Base-by-base conservation (phyloP, 345 rosid species). In the Aegle marmelos region DNA sequence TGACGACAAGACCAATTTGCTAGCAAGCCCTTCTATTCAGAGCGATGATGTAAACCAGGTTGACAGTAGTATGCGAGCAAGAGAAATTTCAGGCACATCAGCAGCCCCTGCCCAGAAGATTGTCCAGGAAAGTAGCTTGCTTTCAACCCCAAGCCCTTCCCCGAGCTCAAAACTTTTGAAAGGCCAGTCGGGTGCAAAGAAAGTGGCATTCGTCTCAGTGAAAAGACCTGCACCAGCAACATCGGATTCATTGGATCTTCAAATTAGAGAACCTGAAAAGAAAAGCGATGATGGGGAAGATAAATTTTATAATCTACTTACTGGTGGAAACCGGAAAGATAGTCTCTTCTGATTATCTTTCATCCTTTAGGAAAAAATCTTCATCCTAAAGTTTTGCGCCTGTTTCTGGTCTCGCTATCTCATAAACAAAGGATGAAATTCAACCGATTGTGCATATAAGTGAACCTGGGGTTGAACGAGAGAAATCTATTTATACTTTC, bases 181-280 rank as follows among this genome's bases (percentile, higher is more conserved):
- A 34, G 77, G 65, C 30, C 56, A 72, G 72, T 56, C 85, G 9
- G 45, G 77, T 60, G 76, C 81, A 4, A 85, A 72, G 67, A 82
- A 85, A 72, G 95, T 91, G 76, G 95, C 98, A n/a, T 94, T 90
- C 78, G 83, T 92, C 72, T 85, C 91, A 0, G 81, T 91, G 36
- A 91, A 89, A 82, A 85, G 86, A 81, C 88, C 86, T 62, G 83
- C 76, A 11, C 50, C 85, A 30, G 84, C 86, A 53, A 39, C 73
- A n/a, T 48, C 81, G 57, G 73, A 76, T 63, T 16, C 72, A 59
- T 79, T 22, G 24, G 87, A 73, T 70, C 64, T 76, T 41, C 80
- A 70, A 60, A 34, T 56, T 2, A 84, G 76, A 80, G 81, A 74
- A 53, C 39, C 39, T 25, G 59, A 36, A 63, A 79, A 59, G 58